phyloP scores from a whole-genome alignment of 2,329 filamentous ascomycete species.

The Teratosphaeria nubilosa region DNA sequence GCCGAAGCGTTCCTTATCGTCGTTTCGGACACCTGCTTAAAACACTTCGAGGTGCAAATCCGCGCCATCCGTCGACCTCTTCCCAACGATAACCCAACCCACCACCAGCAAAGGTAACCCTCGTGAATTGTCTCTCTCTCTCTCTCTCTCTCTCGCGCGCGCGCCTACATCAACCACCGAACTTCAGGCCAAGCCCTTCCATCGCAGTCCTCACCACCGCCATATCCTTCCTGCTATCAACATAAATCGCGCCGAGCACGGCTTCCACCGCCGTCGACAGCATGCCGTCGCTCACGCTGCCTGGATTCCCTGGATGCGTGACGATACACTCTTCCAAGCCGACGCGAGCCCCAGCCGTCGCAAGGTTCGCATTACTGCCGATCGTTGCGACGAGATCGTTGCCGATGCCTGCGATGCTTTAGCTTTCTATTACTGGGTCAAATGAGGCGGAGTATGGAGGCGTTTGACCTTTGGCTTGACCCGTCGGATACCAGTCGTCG shows the following conservation, averaged over 20 bases:
- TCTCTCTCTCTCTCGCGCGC: too few relatives aligned
- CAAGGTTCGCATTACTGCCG: slow-evolving; percentile 3
- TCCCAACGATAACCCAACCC: too few relatives aligned
- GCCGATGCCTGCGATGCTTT: not conserved
- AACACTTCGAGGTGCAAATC: too few relatives aligned
- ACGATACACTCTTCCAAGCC: not conserved
- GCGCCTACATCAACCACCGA: too few relatives aligned
- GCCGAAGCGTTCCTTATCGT: too few relatives aligned
- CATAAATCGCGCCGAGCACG: slow-evolving; percentile 5
- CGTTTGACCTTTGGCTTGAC: slow-evolving; percentile 4
- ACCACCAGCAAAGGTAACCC: too few relatives aligned
- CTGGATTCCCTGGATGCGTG: not conserved
- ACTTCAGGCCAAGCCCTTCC: not conserved
- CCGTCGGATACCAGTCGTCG: slow-evolving; percentile 9
- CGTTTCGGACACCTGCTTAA: too few relatives aligned
- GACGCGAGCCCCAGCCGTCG: not conserved
- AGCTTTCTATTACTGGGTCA: not conserved
- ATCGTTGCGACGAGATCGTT: slow-evolving; percentile 1
- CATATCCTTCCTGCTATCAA: slow-evolving; percentile 3
- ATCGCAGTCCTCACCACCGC: not conserved
- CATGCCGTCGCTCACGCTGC: not conserved
- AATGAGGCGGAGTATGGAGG: not conserved
- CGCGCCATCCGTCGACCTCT: too few relatives aligned
- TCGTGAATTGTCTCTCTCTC: too few relatives aligned
- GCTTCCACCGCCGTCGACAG: slow-evolving; percentile 5